These are phyloP conservation scores for Phytophthora pinifolia DNA, from an alignment of 352 stramenopile genomes.

Conservation along the genomic window DNA sequence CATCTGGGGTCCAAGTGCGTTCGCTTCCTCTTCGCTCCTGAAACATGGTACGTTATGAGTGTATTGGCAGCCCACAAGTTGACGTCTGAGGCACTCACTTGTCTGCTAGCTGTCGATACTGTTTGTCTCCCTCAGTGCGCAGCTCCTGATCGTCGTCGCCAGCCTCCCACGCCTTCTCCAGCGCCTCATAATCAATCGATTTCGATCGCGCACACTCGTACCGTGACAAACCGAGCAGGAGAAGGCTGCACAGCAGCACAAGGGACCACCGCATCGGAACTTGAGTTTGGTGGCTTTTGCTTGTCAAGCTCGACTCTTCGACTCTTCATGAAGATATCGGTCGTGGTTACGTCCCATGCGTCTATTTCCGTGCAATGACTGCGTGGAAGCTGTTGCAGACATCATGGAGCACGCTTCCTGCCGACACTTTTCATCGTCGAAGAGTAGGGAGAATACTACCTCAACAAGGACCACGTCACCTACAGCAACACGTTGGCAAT, in stretches of 20 bases:
- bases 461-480: background rate
- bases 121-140: constrained; percentile 47
- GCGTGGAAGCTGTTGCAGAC: background rate
- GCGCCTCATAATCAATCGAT: constrained; percentile 61
- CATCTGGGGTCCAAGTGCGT: constrained; percentile 71
- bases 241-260: constrained; percentile 2
- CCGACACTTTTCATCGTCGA: constrained; percentile 5
- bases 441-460: background rate
- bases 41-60: background rate
- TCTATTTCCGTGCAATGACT: constrained; percentile 14
- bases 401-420: constrained; percentile 2
- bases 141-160: constrained; percentile 53
- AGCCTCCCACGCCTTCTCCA: constrained; percentile 66
- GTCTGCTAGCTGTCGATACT: constrained; percentile 44
- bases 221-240: constrained; percentile 4
- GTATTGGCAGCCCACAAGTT: no score
- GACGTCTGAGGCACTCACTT: constrained; percentile 27
- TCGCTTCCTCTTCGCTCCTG: constrained; percentile 45
- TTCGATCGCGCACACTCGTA: constrained; percentile 3
- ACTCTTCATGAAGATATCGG: constrained; percentile 21
- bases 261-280: constrained; percentile 6
- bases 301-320: background rate
- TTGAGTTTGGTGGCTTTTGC: no score
- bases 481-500: constrained; percentile 4
- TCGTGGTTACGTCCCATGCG: constrained; percentile 4